Evolutionary conservation across 176 grass and related monocot species (phyloP).

Genomic region (barley (Hordeum vulgare)): MorexV3_pseudomolecules_assembly NC_058520.1:15821178-15821677

Average conservation of each 20-base stretch:
- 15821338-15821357: background rate
- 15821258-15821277: background rate
- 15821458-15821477: background rate
- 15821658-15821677: background rate
- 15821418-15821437: background rate
- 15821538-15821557: too few relatives aligned
- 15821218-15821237: background rate
- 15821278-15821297: background rate
- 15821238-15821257: background rate
- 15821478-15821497: background rate
- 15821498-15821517: background rate
- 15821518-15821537: background rate
- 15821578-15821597: background rate
- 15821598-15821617: background rate
- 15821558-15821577: background rate
- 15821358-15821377: background rate
- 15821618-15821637: background rate
- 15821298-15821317: background rate
- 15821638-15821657: background rate
- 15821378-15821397: background rate
- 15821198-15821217: background rate
- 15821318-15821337: background rate
- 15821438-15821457: background rate
- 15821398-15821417: too few relatives aligned
- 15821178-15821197: background rate